These are phyloP conservation scores for Hypoxylon sp. DNA, from an alignment of 2,329 filamentous ascomycete genomes.

Conservation along the genomic window DNA sequence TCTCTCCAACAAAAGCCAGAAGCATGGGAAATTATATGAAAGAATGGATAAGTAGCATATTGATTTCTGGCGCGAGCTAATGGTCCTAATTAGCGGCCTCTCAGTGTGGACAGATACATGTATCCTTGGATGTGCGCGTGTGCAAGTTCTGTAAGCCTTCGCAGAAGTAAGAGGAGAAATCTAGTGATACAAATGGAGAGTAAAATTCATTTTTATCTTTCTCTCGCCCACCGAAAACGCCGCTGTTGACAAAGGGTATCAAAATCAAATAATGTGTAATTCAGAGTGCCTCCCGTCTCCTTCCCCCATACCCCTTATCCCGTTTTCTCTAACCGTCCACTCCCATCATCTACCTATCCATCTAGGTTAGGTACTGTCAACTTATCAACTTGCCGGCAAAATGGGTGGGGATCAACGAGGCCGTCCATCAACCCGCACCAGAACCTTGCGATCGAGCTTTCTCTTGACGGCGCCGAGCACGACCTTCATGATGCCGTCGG, in stretches of 20 bases:
- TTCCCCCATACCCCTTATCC: neutral
- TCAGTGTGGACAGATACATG: neutral
- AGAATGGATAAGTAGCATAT: neutral
- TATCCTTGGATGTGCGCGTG: neutral
- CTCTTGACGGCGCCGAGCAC: slow-evolving; percentile 84
- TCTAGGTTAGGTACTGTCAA: neutral
- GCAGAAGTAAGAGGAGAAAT: neutral
- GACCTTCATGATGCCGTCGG: slow-evolving; percentile 82
- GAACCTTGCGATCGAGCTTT: slow-evolving; percentile 68
- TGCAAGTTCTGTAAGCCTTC: neutral
- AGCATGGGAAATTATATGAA: neutral
- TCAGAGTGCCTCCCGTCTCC: no score
- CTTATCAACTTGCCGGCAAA: neutral
- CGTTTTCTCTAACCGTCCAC: slow-evolving; percentile 11
- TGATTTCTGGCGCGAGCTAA: neutral
- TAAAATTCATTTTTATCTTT: neutral
- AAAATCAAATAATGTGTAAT: neutral
- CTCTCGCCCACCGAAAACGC: neutral
- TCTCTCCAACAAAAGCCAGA: neutral
- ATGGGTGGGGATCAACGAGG: neutral
- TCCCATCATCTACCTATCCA: neutral
- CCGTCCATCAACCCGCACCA: slow-evolving; percentile 26
- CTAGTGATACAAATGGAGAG: slow-evolving; percentile 9
- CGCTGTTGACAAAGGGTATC: slow-evolving; percentile 5
- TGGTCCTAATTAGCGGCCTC: neutral